Evolutionary conservation across 805 yeast genomes (phyloP).

Genomic region (Ogataea pini): DNA sequence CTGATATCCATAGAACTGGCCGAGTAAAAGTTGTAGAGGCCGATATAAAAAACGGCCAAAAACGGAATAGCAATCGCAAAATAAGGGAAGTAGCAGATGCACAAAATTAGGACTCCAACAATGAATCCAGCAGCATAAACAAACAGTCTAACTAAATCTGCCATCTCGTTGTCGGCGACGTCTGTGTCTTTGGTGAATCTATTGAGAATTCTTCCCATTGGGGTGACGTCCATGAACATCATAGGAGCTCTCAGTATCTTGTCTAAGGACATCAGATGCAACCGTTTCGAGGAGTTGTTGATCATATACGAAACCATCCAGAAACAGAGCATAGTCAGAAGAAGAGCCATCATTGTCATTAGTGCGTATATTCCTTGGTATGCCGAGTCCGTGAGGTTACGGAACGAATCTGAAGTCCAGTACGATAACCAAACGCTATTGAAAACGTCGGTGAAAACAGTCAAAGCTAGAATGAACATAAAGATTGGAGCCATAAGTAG

Average conservation of each 20-base stretch:
- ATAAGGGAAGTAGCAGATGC: slow-evolving; percentile 53
- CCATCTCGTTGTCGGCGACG: slow-evolving; percentile 74
- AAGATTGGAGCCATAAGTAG: slow-evolving; percentile 28
- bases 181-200: slow-evolving; percentile 88
- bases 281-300: slow-evolving; percentile 50
- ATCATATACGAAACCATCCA: slow-evolving; percentile 49
- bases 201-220: slow-evolving; percentile 81
- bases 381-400: slow-evolving; percentile 43
- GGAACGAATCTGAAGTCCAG: slow-evolving; percentile 64
- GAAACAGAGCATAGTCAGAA: slow-evolving; percentile 45
- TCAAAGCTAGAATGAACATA: slow-evolving; percentile 25
- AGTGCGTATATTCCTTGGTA: slow-evolving; percentile 75
- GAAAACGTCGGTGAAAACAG: slow-evolving; percentile 54
- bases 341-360: slow-evolving; percentile 49
- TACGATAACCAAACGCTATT: slow-evolving; percentile 78
- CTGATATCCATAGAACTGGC: slow-evolving; percentile 50
- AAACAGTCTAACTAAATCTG: slow-evolving; percentile 65
- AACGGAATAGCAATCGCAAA: slow-evolving; percentile 57
- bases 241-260: slow-evolving; percentile 74
- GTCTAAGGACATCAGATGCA: slow-evolving; percentile 62
- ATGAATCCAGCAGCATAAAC: slow-evolving; percentile 46
- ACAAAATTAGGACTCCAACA: slow-evolving; percentile 37
- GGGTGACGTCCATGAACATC: slow-evolving; percentile 81
- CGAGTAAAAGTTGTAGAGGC: slow-evolving; percentile 45
- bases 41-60: slow-evolving; percentile 42